A percentile compares a stretch with the other conserved stretches of the same genome.
These are phyloP conservation scores for Hansfordia pulvinata DNA, from an alignment of 2,329 filamentous ascomycete genomes.

Conservation along the genomic window DNA sequence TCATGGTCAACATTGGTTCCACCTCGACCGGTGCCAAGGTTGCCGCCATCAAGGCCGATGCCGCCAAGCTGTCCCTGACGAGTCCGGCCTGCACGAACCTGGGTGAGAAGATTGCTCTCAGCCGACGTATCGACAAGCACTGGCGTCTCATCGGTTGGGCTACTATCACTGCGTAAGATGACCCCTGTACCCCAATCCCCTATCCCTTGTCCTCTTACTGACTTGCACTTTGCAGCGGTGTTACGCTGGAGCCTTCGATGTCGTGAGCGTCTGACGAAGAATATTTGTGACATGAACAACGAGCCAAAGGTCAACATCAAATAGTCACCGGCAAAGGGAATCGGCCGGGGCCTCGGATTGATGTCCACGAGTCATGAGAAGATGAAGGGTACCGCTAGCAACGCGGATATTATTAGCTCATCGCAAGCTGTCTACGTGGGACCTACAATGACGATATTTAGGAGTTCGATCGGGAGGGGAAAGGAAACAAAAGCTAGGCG, in stretches of 20 bases:
- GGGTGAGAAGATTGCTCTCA: conserved; percentile 94
- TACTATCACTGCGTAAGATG: conserved; percentile 60
- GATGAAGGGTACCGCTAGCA: too few species aligned
- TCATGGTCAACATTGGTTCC: conserved; percentile 99
- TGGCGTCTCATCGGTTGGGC: conserved; percentile 94
- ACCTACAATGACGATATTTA: too few species aligned
- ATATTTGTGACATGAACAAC: not conserved
- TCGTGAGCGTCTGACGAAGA: conserved; percentile 5
- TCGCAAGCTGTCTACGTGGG: too few species aligned
- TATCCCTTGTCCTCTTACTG: conserved; percentile 3
- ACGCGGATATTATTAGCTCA: too few species aligned
- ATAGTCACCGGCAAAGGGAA: too few species aligned
- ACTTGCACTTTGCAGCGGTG: conserved; percentile 28
- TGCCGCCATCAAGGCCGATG: conserved; percentile 92
- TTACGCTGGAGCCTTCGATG: conserved; percentile 37
- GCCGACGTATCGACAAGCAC: conserved; percentile 96
- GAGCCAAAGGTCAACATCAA: not conserved
- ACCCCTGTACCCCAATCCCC: conserved; percentile 12
- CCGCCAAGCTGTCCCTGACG: conserved; percentile 85
- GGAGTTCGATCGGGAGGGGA: too few species aligned
- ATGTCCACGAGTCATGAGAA: too few species aligned
- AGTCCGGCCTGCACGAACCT: conserved; percentile 93
- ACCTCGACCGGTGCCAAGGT: conserved; percentile 97
- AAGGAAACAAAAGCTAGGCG: too few species aligned
- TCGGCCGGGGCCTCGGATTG: too few species aligned